Percentiles rank a stretch among this genome's conserved stretches.
Conservation (phyloP, 768 basidiomycete genomes). For the Auriscalpium vulgare region DNA sequence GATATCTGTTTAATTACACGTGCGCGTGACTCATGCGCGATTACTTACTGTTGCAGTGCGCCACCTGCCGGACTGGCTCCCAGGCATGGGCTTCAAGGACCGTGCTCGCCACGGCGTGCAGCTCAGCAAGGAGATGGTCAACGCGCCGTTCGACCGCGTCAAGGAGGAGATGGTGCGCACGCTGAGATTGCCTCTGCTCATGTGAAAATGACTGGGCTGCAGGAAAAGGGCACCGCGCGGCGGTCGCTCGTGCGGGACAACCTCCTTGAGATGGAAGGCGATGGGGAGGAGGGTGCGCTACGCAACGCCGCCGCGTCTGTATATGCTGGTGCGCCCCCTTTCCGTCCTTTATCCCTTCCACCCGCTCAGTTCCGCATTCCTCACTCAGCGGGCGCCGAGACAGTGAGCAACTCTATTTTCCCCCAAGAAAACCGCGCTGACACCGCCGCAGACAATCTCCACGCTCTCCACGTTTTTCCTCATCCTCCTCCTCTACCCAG, state of each 20-base stretch:
- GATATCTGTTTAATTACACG: too few relatives aligned
- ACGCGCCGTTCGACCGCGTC: slow-evolving; percentile 3
- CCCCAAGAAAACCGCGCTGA: not conserved
- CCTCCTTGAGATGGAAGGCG: not conserved
- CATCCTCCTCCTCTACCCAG: slow-evolving; percentile 6
- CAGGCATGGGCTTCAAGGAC: slow-evolving; percentile 3
- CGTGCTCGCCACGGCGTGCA: not conserved
- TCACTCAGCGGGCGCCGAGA: slow-evolving; percentile 2
- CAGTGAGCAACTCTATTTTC: not conserved
- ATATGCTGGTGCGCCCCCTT: slow-evolving; percentile 1
- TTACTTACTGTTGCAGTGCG: not conserved
- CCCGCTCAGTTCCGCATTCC: too few relatives aligned
- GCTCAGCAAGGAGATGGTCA: slow-evolving; percentile 4
- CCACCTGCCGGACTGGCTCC: slow-evolving; percentile 4
- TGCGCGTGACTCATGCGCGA: not conserved
- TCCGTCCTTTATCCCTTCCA: too few relatives aligned
- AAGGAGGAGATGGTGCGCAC: slow-evolving; percentile 5
- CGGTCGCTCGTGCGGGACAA: slow-evolving; percentile 7
- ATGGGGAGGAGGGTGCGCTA: not conserved
- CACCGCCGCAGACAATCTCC: not conserved
- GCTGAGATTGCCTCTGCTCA: not conserved
- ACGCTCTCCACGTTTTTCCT: slow-evolving; percentile 5
- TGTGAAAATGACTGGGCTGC: not conserved
- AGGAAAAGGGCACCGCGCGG: slow-evolving; percentile 5
- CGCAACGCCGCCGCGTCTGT: slow-evolving; percentile 3